phyloP scores from a whole-genome alignment of 1,284 basidiomycete species.

The Testicularia cyperi region DNA sequence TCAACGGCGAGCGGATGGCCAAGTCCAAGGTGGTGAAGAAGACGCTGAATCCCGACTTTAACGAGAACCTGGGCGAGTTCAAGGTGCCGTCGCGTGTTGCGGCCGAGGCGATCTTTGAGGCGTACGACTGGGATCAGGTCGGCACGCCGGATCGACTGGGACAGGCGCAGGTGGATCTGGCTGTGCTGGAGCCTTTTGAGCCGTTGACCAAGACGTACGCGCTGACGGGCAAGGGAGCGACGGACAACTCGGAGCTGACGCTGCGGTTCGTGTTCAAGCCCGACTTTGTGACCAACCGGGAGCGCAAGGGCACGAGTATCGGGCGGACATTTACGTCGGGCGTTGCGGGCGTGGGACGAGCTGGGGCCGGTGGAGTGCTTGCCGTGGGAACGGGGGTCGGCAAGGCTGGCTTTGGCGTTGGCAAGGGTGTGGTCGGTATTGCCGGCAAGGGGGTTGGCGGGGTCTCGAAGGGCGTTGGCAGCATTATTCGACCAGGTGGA shows the following conservation, averaged over 20 bases:
- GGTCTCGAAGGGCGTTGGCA: conserved; percentile 59
- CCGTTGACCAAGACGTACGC: conserved; percentile 67
- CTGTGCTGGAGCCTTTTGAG: conserved; percentile 77
- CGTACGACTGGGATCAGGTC: conserved; percentile 85
- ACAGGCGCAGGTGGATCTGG: conserved; percentile 71
- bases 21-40: conserved; percentile 74
- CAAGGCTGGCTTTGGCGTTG: conserved; percentile 65
- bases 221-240: conserved; percentile 65
- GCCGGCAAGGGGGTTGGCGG: conserved; percentile 58
- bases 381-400: conserved; percentile 46
- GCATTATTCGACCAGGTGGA: conserved; percentile 15
- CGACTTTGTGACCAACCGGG: conserved; percentile 68
- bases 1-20: conserved; percentile 79
- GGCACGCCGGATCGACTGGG: conserved; percentile 74
- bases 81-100: conserved; percentile 67
- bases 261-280: conserved; percentile 83
- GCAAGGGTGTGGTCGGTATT: conserved; percentile 60
- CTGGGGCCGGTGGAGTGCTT: conserved; percentile 68
- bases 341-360: conserved; percentile 49
- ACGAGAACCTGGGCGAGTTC: conserved; percentile 53
- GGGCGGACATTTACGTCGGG: conserved; percentile 53
- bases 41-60: conserved; percentile 65
- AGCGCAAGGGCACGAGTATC: conserved; percentile 49
- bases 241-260: conserved; percentile 71
- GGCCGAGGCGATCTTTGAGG: conserved; percentile 76